Percentiles rank a stretch among this genome's conserved stretches.
Conservation (phyloP, 192 early-diverging fungal species). For the Gryganskiella cystojenkinii region DNA sequence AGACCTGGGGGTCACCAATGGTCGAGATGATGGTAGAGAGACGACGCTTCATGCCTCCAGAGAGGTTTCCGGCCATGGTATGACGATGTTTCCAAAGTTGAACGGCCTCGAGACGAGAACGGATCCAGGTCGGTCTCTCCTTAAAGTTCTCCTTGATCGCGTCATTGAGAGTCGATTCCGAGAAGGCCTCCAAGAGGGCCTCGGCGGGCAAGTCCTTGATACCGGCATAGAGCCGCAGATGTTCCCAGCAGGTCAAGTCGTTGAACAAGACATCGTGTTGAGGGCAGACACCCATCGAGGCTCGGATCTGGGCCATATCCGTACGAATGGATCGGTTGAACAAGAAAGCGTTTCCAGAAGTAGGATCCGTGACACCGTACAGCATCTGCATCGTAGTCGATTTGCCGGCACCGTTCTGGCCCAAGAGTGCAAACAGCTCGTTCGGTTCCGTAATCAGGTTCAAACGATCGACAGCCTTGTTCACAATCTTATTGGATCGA, state of each 20-base stretch:
- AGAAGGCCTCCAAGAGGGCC: constrained; percentile 11
- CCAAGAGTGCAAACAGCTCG: constrained; percentile 71
- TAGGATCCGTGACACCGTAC: constrained; percentile 72
- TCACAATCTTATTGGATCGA: constrained; percentile 45
- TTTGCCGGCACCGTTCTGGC: constrained; percentile 85
- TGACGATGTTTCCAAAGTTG: constrained; percentile 73
- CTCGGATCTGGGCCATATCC: constrained; percentile 71
- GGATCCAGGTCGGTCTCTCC: constrained; percentile 34
- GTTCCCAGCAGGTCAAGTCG: constrained; percentile 79
- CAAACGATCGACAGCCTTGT: constrained; percentile 61
- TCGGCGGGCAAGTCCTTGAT: constrained; percentile 73
- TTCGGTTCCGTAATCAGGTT: constrained; percentile 59
- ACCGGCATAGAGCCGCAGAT: constrained; percentile 80
- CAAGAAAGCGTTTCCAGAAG: constrained; percentile 72
- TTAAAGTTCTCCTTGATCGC: constrained; percentile 65
- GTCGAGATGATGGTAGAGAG: constrained; percentile 77
- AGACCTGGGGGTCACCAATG: constrained; percentile 72
- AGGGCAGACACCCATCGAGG: constrained; percentile 81
- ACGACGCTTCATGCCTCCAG: constrained; percentile 82
- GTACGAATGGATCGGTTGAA: constrained; percentile 62
- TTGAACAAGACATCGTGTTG: constrained; percentile 82
- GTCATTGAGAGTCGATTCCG: constrained; percentile 35
- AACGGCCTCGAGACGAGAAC: constrained; percentile 70
- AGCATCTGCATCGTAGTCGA: constrained; percentile 81
- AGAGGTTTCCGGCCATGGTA: constrained; percentile 70